Base-by-base conservation (phyloP, 768 basidiomycete species). In the Hypholoma fasciculare region DNA sequence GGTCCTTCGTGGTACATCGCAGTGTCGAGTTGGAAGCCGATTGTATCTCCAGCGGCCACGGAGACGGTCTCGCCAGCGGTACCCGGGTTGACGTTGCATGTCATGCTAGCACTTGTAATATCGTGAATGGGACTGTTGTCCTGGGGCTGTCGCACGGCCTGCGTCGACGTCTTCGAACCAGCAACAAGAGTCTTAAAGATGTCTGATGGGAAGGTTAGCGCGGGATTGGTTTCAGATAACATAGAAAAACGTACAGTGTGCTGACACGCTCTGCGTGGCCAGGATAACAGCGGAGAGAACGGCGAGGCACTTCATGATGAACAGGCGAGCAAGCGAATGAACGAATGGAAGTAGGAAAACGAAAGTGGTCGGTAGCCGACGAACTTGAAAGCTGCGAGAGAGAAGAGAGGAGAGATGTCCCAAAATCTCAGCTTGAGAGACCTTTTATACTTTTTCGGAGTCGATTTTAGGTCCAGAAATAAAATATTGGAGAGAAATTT, bases 1-100 rank as follows among this genome's bases (percentile, higher is more conserved):
- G 77, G 76, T 7, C 77, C 77, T 23, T 64, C 68, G 57, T 78
- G 77, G 65, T 77, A 78, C n/a, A 78, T 43, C 0, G 71, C 70
- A 56, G 72, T 74, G 61, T 74, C 71, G 2, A 75, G 62, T 26
- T 63, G 63, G 65, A 78, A 76, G 16, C 73, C 71, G 40, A 77
- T 65, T 12, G 67, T 66, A 44, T 61, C 65, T n/a, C 77, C 76
- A 1, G 77, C 70, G 14, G 71, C 64, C 47, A 78, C 73, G 17
- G 55, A 52, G 26, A 76, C 70, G 11, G 73, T 75, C 55, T 70
- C 61, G 12, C 68, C 67, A 1, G 76, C 77, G 9, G 66, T 46
- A 2, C 55, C 44, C 1, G 75, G 71, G 50, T 67, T 68, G 58
- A 65, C 65, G 61, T 77, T 77, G 67, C 77, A 77, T 13, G 62